These are phyloP conservation scores for Zygosaccharomyces pseudobailii DNA, from an alignment of 1,139 yeast species.

Conservation along the genomic window DNA sequence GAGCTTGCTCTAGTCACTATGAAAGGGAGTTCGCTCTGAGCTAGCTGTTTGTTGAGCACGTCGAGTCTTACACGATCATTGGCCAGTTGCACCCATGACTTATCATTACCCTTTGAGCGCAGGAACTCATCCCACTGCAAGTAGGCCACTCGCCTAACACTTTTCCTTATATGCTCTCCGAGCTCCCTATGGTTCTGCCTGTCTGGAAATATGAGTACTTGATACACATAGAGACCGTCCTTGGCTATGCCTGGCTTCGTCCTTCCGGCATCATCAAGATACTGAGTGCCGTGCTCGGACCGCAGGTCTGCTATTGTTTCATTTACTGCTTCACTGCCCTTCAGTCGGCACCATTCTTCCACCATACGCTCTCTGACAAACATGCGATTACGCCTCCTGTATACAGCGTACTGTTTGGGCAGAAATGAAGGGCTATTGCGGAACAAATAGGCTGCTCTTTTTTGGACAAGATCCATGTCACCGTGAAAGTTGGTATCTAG, in stretches of 20 bases:
- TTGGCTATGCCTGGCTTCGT: conserved; percentile 23
- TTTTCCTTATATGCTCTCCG: conserved; percentile 31
- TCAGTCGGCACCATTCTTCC: conserved; percentile 26
- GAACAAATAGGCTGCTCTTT: conserved; percentile 5
- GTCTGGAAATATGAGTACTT: conserved; percentile 40
- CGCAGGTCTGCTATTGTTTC: conserved; percentile 7
- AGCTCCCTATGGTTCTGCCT: conserved; percentile 35
- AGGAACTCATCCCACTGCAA: conserved; percentile 19
- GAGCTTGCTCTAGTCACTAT: not conserved
- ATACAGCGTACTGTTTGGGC: conserved; percentile 41
- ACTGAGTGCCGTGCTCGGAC: conserved; percentile 12
- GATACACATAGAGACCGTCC: conserved; percentile 48
- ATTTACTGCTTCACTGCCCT: conserved; percentile 22
- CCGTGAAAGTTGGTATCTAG: conserved; percentile 8
- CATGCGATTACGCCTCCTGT: conserved; percentile 39
- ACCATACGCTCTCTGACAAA: conserved; percentile 38
- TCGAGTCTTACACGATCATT: conserved; percentile 29
- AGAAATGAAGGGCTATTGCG: conserved; percentile 26
- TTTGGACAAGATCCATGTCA: conserved; percentile 1
- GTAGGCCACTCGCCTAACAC: conserved; percentile 33
- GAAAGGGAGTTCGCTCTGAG: conserved; percentile 19
- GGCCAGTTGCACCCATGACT: conserved; percentile 30
- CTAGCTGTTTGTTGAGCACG: conserved; percentile 20
- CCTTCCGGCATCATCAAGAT: conserved; percentile 12
- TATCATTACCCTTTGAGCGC: conserved; percentile 4